Evolutionary conservation across 1,284 basidiomycete species (phyloP).

Genomic region (Rhizoctonia solani): DNA sequence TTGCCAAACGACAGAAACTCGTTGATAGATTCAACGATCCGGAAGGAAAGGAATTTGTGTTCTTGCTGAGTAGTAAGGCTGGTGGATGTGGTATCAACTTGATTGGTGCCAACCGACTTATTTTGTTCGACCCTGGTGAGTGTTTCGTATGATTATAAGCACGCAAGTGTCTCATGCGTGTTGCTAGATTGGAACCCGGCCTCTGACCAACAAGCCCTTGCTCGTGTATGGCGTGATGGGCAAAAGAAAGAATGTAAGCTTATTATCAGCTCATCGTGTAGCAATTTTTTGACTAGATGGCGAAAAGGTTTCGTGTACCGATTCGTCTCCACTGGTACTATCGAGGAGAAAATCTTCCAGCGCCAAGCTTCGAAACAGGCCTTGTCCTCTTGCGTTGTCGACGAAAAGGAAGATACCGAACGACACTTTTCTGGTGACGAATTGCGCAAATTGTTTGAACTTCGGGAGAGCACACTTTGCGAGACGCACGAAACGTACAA

Average conservation of each 20-base stretch:
- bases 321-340: constrained; percentile 96
- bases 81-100: constrained; percentile 98
- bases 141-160: constrained; percentile 3
- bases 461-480: constrained; percentile 85
- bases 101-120: constrained; percentile 94
- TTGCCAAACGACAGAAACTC: constrained; percentile 94
- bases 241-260: constrained; percentile 96
- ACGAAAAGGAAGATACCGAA: constrained; percentile 95
- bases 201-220: constrained; percentile 96
- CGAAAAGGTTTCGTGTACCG: constrained; percentile 90
- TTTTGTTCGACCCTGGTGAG: constrained; percentile 93
- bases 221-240: constrained; percentile 98
- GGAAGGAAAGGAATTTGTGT: constrained; percentile 91
- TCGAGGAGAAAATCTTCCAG: constrained; percentile 99
- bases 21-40: constrained; percentile 99
- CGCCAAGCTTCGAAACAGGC: constrained; percentile 96
- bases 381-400: constrained; percentile 94
- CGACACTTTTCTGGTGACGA: constrained; percentile 93
- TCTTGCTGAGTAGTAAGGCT: constrained; percentile 94
- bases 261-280: neutral
- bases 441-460: constrained; percentile 88
- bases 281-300: no score
- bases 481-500: constrained; percentile 99
- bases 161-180: neutral
- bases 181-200: constrained; percentile 94